Evolutionary conservation across 768 basidiomycete genomes (phyloP).

Genomic region (Lactarius tabidus): DNA sequence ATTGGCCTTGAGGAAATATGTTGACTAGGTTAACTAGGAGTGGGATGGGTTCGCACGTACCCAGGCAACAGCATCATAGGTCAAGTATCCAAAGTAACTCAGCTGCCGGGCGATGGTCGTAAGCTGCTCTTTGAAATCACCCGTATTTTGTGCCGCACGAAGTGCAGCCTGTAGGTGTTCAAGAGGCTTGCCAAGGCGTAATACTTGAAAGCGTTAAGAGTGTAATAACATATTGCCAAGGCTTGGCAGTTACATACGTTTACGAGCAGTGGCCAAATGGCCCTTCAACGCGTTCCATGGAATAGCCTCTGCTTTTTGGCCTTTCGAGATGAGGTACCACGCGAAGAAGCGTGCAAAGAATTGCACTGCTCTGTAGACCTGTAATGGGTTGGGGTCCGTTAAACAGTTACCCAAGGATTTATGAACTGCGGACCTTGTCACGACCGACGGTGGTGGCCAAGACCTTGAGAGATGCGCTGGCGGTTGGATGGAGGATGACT

Average conservation of each 20-base stretch:
- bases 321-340: slow-evolving; percentile 71
- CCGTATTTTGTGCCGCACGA: slow-evolving; percentile 54
- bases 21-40: not conserved
- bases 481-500: slow-evolving; percentile 78
- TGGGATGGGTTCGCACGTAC: slow-evolving; percentile 40
- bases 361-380: slow-evolving; percentile 89
- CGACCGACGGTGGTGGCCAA: slow-evolving; percentile 79
- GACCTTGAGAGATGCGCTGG: slow-evolving; percentile 72
- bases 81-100: slow-evolving; percentile 82
- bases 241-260: slow-evolving; percentile 49
- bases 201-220: slow-evolving; percentile 49
- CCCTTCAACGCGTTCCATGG: slow-evolving; percentile 83
- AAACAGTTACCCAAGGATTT: not conserved
- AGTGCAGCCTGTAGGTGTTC: slow-evolving; percentile 92
- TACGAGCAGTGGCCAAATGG: slow-evolving; percentile 80
- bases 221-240: not conserved
- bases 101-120: slow-evolving; percentile 80
- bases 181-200: slow-evolving; percentile 89
- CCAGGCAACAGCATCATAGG: slow-evolving; percentile 83
- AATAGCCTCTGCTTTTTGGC: slow-evolving; percentile 64
- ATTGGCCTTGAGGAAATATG: slow-evolving; percentile 47
- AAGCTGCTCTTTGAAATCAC: slow-evolving; percentile 64
- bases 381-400: not conserved
- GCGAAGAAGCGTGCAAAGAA: slow-evolving; percentile 87
- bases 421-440: slow-evolving; percentile 65